A percentile compares a stretch with the other conserved stretches of the same genome.
Evolutionary conservation across 2,329 filamentous ascomycete genomes (phyloP).

Genomic region (Ophiostoma tasmaniense): DNA sequence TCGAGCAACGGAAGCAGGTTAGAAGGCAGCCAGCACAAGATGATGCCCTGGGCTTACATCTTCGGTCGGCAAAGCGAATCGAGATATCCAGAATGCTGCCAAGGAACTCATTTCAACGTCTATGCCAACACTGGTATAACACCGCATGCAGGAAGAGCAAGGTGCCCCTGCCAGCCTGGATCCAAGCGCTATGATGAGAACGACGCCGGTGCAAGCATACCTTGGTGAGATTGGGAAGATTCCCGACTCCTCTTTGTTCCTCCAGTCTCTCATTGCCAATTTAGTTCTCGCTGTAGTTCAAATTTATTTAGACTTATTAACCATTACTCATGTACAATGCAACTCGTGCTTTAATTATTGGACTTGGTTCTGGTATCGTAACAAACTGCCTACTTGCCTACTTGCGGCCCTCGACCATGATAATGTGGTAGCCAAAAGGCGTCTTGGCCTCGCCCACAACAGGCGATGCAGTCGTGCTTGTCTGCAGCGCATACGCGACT

Average conservation of each 20-base stretch:
- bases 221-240: neutral
- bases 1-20: neutral
- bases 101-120: conserved; percentile 10
- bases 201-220: neutral
- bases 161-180: neutral
- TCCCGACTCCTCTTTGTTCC: neutral
- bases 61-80: conserved; percentile 9
- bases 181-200: neutral
- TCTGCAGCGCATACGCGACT: conserved; percentile 60
- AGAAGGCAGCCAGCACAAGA: neutral
- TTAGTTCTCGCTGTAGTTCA: too few species aligned
- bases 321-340: too few species aligned
- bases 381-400: conserved; percentile 30
- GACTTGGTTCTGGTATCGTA: neutral
- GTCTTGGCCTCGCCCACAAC: conserved; percentile 66
- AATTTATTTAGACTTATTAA: too few species aligned
- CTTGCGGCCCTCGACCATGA: conserved; percentile 61
- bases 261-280: too few species aligned
- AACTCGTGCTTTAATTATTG: neutral
- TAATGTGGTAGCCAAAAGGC: conserved; percentile 67
- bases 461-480: conserved; percentile 55
- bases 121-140: conserved; percentile 9
- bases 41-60: too few species aligned
- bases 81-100: conserved; percentile 12
- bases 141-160: neutral